Conservation (phyloP, 2,329 filamentous ascomycete genomes). For the Cercospora sojina region DNA sequence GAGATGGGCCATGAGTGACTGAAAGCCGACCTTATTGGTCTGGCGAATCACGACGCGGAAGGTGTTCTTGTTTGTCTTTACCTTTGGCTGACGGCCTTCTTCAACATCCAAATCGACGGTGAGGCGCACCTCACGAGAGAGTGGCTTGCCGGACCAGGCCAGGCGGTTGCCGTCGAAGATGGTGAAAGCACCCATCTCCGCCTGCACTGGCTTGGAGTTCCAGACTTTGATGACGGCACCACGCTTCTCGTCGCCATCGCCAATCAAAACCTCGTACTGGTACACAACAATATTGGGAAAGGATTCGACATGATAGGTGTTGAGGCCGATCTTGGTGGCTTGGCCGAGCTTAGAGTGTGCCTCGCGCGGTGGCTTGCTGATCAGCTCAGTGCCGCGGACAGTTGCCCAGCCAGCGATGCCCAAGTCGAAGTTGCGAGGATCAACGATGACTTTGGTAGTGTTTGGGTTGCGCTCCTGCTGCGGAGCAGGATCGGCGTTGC, state of each 20-base stretch:
- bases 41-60: conserved; percentile 63
- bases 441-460: conserved; percentile 18
- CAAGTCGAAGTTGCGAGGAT: conserved; percentile 30
- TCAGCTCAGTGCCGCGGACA: conserved; percentile 29
- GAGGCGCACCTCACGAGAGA: conserved; percentile 44
- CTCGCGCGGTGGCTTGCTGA: conserved; percentile 31
- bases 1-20: conserved; percentile 66
- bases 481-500: conserved; percentile 24
- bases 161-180: conserved; percentile 82
- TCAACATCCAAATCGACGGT: conserved; percentile 72
- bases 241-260: conserved; percentile 62
- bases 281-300: conserved; percentile 64
- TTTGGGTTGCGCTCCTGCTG: conserved; percentile 19
- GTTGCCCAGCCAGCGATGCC: conserved; percentile 32
- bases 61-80: conserved; percentile 43
- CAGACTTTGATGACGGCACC: conserved; percentile 74
- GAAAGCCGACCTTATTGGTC: conserved; percentile 68
- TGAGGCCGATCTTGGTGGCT: conserved; percentile 54
- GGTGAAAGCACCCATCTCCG: conserved; percentile 58
- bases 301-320: conserved; percentile 68
- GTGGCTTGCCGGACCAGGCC: conserved; percentile 65
- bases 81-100: conserved; percentile 44
- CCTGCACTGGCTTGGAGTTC: conserved; percentile 62
- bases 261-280: conserved; percentile 76
- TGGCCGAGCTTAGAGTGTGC: conserved; percentile 44